Evolutionary conservation across 1,284 basidiomycete genomes (phyloP).

Genomic region (Trichosporon sp.): DNA sequence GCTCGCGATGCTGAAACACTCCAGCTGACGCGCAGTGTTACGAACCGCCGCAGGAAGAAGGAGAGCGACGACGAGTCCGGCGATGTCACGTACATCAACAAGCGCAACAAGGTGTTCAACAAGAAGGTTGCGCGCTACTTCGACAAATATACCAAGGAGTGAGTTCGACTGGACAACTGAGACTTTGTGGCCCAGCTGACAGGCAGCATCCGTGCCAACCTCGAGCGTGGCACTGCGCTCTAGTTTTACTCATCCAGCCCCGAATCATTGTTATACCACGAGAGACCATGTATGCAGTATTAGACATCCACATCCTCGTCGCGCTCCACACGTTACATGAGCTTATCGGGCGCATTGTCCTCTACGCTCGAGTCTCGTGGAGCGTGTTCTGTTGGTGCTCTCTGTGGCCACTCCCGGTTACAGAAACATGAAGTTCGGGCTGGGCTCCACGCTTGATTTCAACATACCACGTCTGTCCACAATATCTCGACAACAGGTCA

Average conservation of each 20-base stretch:
- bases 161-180: constrained; percentile 8
- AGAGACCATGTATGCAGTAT: constrained; percentile 4
- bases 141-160: constrained; percentile 92
- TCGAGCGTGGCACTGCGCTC: constrained; percentile 89
- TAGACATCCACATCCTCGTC: background rate
- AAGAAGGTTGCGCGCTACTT: constrained; percentile 98
- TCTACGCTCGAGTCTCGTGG: too few relatives aligned
- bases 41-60: constrained; percentile 55
- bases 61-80: constrained; percentile 84
- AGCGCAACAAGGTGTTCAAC: constrained; percentile 97
- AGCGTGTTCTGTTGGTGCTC: too few relatives aligned
- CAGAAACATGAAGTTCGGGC: too few relatives aligned
- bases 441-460: too few relatives aligned
- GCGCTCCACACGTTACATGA: background rate
- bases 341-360: too few relatives aligned
- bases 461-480: too few relatives aligned
- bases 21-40: constrained; percentile 4
- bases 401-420: too few relatives aligned
- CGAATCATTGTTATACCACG: constrained; percentile 4
- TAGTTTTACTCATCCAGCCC: constrained; percentile 43
- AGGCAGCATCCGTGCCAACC: constrained; percentile 73
- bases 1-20: background rate
- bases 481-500: too few relatives aligned
- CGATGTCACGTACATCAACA: constrained; percentile 98
- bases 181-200: constrained; percentile 6